A percentile compares a stretch with the other conserved stretches of the same genome.
Evolutionary conservation across 129 eudicot species (phyloP).

Genomic region (Glebionis coronaria): DNA sequence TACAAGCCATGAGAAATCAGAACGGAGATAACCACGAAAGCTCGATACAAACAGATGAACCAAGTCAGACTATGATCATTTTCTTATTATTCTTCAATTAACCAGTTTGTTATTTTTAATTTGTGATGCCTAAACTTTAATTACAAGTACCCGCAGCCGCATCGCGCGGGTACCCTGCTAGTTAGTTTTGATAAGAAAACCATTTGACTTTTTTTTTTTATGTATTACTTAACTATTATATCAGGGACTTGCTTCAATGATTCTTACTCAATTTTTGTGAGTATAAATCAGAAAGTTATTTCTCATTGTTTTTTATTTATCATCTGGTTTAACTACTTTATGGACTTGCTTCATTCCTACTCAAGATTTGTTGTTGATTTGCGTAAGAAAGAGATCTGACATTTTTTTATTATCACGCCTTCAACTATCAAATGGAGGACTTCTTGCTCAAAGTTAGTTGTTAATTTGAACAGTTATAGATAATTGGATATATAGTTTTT

Average conservation of each 20-base stretch:
- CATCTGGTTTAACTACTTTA: not conserved
- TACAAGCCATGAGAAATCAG: too few species aligned
- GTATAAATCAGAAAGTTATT: conserved; percentile 10
- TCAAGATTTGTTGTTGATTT: not conserved
- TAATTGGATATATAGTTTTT: conserved; percentile 3
- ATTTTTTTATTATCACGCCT: not conserved
- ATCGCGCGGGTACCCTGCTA: too few species aligned
- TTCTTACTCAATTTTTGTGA: conserved; percentile 14
- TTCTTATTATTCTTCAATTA: too few species aligned
- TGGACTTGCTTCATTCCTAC: conserved; percentile 9
- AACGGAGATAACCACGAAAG: too few species aligned
- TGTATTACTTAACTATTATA: not conserved
- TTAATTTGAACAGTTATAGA: conserved; percentile 1
- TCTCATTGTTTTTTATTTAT: conserved; percentile 4
- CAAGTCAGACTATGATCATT: too few species aligned
- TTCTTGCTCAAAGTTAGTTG: conserved; percentile 1
- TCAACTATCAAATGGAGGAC: not conserved
- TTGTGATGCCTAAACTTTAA: too few species aligned
- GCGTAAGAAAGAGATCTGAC: not conserved
- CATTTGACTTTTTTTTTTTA: conserved; percentile 5
- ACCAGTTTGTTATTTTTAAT: too few species aligned
- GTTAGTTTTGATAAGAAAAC: not conserved
- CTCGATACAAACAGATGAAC: too few species aligned
- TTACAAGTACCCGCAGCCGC: too few species aligned
- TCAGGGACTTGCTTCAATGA: not conserved